Evolutionary conservation across 2,329 filamentous ascomycete genomes (phyloP), one percentile per base, ranked within the genome.

Genomic region (Alternaria alternata): DNA sequence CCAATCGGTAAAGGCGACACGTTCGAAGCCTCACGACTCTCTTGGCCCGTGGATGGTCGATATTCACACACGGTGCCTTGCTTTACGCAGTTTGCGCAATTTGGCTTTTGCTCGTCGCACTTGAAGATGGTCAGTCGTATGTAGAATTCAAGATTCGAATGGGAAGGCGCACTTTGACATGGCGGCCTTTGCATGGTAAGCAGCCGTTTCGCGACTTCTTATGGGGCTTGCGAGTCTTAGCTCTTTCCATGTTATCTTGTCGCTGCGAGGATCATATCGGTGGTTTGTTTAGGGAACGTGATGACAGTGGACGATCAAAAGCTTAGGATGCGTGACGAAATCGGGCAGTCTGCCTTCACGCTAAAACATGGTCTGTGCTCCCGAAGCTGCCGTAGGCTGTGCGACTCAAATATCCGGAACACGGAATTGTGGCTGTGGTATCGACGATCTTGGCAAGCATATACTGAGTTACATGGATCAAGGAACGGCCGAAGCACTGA

Each of bases 91-190:
- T 73, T 74, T 14, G 68, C 65, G 54, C 74, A 76, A n/a, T 59
- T 63, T 4, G 74, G 74, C 42, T 67, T 70, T 41, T 68, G 67
- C 56, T 76, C 74, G 59, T 75, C 74, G 57, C 74, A 76, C 72
- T 76, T 53, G 24, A 24, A 5, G 5, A 36, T 59, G 28, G 54
- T 69, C 49, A 69, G 64, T 59, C 36, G 26, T 38, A 57, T 20
- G 47, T n/a, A 53, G 38, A 36, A 6, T 46, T 54, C 12, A 30
- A 34, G 42, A 26, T 51, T 14, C 16, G 30, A 47, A 55, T 41
- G 30, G 30, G 39, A n/a, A 36, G 22, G 57, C 59, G 32, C 60
- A 73, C 72, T 66, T 75, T 75, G 41, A 74, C 66, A 53, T 74
- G 72, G 11, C 72, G 68, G 22, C 59, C 59, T 61, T 75, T 75